Evolutionary conservation across 768 basidiomycete species (phyloP).

Genomic region (Goffeauzyma gilvescens): DNA sequence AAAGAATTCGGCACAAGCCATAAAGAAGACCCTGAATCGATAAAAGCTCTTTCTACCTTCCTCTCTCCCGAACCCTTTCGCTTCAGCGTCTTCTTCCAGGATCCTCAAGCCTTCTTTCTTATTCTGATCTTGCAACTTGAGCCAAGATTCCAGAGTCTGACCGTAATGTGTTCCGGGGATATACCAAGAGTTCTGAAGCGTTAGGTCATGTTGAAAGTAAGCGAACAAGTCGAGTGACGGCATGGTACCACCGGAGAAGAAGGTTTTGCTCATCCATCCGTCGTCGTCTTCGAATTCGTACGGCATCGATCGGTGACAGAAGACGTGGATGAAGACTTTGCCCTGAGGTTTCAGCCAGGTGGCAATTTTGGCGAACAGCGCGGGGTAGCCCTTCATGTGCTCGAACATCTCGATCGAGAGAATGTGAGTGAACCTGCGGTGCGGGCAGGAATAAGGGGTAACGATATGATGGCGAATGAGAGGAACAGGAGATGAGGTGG

Average conservation of each 20-base stretch:
- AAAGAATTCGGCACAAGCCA: constrained; percentile 54
- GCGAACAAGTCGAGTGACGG: constrained; percentile 37
- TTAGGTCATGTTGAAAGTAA: constrained; percentile 49
- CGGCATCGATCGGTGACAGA: constrained; percentile 45
- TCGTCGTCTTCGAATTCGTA: constrained; percentile 53
- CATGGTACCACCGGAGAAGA: constrained; percentile 62
- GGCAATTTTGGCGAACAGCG: constrained; percentile 43
- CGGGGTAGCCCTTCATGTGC: constrained; percentile 57
- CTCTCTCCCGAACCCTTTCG: constrained; percentile 36
- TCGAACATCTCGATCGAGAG: constrained; percentile 56
- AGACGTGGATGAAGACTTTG: constrained; percentile 51
- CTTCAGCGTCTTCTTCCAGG: constrained; percentile 38
- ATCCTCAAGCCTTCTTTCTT: constrained; percentile 38
- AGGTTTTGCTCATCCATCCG: constrained; percentile 57
- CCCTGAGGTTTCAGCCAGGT: constrained; percentile 45
- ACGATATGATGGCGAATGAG: not conserved
- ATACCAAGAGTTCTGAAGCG: constrained; percentile 44
- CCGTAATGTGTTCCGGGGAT: constrained; percentile 48
- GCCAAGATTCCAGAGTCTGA: constrained; percentile 48
- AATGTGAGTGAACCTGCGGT: constrained; percentile 46
- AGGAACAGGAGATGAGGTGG: not conserved
- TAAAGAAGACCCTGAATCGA: constrained; percentile 51
- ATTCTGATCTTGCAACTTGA: constrained; percentile 42
- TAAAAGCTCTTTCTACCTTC: constrained; percentile 47
- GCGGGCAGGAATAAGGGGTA: not conserved